These are phyloP conservation scores for Ramaria sp. DNA, from an alignment of 768 basidiomycete genomes.

Conservation along the genomic window DNA sequence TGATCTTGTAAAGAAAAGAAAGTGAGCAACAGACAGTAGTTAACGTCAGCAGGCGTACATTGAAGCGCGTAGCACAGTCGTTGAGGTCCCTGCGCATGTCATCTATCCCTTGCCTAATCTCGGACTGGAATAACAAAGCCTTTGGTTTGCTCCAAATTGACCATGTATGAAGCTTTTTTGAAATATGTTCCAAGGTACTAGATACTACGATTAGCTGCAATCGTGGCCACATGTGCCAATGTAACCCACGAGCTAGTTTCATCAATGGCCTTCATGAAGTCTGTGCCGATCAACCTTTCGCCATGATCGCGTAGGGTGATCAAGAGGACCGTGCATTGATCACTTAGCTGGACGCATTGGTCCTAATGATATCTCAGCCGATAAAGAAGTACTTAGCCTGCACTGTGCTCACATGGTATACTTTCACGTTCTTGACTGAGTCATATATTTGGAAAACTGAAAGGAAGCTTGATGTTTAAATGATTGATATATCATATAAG, in stretches of 20 bases:
- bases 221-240: background rate
- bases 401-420: slow-evolving; percentile 24
- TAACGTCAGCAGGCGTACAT: slow-evolving; percentile 17
- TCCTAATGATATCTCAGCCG: slow-evolving; percentile 14
- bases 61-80: slow-evolving; percentile 25
- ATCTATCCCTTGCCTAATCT: slow-evolving; percentile 32
- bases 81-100: slow-evolving; percentile 29
- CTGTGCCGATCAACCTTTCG: slow-evolving; percentile 23
- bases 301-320: slow-evolving; percentile 24
- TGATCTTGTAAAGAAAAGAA: background rate
- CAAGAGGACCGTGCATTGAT: slow-evolving; percentile 23
- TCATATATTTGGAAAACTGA: slow-evolving; percentile 22
- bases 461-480: background rate
- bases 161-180: slow-evolving; percentile 27
- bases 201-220: background rate
- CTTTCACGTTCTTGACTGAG: slow-evolving; percentile 27
- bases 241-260: slow-evolving; percentile 24
- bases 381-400: background rate
- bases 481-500: background rate
- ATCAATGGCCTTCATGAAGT: slow-evolving; percentile 22
- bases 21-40: background rate
- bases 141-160: slow-evolving; percentile 24
- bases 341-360: slow-evolving; percentile 27
- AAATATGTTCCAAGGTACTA: slow-evolving; percentile 15
- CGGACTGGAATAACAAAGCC: slow-evolving; percentile 27